Base-by-base conservation (phyloP, 192 early-diverging fungal genomes). In the Neocallimastix lanati region DNA sequence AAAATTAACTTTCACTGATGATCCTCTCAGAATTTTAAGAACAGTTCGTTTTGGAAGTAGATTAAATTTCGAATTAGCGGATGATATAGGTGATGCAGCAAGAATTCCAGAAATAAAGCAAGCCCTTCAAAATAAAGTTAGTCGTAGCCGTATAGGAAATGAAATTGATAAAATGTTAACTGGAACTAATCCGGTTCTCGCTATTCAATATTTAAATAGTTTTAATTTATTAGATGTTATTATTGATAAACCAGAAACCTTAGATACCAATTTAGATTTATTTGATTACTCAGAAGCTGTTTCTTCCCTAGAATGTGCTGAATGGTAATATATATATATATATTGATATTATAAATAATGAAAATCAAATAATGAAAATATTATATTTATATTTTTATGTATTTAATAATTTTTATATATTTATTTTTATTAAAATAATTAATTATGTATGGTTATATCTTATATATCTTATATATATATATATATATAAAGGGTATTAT, bases 101-200 rank as follows among this genome's bases (percentile, higher is more conserved):
- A 80, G 87, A 14, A 80, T 89, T 18, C 79, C 80, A 1, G 81
- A 85, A 29, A 91, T 94, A 28, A 90, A 86, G 82, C 29, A 83
- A 30, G 93, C 92, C 0, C 82, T 99, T 67, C 86, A 83, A 11
- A 83, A 85, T 4, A 99, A 99, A 82, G 94, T 99, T 78, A 94
- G 93, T 78, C 88, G 93, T 76, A 96, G 98, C 80, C 89, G 98
- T 18, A 88, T 99, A 58, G 96, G 96, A 28, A 89, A 88, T 0
- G 98, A 99, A 84, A 76, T 99, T 12, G 92, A 95, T 77, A 98
- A 98, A 83, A 98, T 98, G 96, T 87, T 97, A 76, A 85, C 81
- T 14, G 92, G 93, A 16, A 81, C 83, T 21, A 81, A 87, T 33
- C 90, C 92, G 0, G 80, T 87, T 29, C 82, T 86, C 40, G 80